Evolutionary conservation across 345 rosid species (phyloP).

Genomic region (Hypericum androsaemum): DNA sequence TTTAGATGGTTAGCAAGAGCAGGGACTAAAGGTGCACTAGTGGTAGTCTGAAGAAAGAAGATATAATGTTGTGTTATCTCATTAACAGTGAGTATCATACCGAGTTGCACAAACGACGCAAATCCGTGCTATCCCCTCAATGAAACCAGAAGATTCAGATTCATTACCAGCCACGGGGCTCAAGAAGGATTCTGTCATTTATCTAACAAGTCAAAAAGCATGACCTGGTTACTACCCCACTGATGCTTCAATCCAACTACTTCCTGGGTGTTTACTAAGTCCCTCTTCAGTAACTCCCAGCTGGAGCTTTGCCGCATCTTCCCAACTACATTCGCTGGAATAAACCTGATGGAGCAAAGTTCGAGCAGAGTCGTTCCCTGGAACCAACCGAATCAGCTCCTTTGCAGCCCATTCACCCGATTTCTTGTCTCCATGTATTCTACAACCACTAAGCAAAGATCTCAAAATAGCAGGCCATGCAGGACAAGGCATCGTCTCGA

Average conservation of each 20-base stretch:
- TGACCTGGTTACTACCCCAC: too few species aligned
- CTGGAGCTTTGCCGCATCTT: constrained; percentile 24
- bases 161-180: too few species aligned
- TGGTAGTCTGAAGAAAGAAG: too few species aligned
- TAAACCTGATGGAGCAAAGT: constrained; percentile 25
- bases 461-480: constrained; percentile 34
- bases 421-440: constrained; percentile 27
- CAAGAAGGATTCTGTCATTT: too few species aligned
- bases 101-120: too few species aligned
- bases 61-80: too few species aligned
- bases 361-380: constrained; percentile 23
- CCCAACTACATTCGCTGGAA: constrained; percentile 29
- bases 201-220: too few species aligned
- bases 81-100: too few species aligned
- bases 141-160: too few species aligned
- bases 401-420: constrained; percentile 32
- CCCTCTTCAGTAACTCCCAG: constrained; percentile 12
- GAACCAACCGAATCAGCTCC: constrained; percentile 24
- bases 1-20: too few species aligned
- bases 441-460: constrained; percentile 36
- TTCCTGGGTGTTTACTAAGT: constrained; percentile 18
- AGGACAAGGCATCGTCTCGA: constrained; percentile 29
- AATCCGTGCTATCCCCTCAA: too few species aligned
- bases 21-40: too few species aligned
- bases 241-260: constrained; percentile 23